These are phyloP conservation scores for Epithele typhae DNA, from an alignment of 768 basidiomycete genomes.

Conservation along the genomic window DNA sequence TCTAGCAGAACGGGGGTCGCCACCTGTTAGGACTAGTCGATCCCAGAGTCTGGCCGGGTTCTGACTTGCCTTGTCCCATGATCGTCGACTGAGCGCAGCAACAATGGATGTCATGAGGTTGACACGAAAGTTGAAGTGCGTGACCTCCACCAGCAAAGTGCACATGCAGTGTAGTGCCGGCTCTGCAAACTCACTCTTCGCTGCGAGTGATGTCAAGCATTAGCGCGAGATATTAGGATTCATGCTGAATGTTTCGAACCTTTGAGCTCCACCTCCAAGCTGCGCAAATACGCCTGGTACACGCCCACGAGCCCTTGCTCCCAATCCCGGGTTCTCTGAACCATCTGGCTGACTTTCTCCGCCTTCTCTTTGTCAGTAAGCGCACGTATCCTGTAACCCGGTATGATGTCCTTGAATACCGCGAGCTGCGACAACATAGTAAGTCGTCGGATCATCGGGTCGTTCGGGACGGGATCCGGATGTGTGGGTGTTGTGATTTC, in stretches of 20 bases:
- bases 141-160: slow-evolving; percentile 72
- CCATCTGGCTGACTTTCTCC: slow-evolving; percentile 93
- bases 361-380: slow-evolving; percentile 87
- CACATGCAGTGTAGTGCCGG: slow-evolving; percentile 83
- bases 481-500: slow-evolving; percentile 67
- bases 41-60: neutral
- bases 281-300: slow-evolving; percentile 86
- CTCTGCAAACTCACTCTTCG: slow-evolving; percentile 60
- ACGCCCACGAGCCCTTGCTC: slow-evolving; percentile 88
- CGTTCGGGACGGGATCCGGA: slow-evolving; percentile 70
- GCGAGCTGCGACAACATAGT: slow-evolving; percentile 88
- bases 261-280: slow-evolving; percentile 85
- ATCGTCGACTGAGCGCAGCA: slow-evolving; percentile 73
- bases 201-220: slow-evolving; percentile 33
- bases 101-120: slow-evolving; percentile 91
- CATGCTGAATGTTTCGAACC: slow-evolving; percentile 39
- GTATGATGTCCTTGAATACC: slow-evolving; percentile 94
- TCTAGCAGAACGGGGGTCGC: slow-evolving; percentile 38
- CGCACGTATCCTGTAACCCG: slow-evolving; percentile 90
- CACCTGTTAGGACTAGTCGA: slow-evolving; percentile 2
- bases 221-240: slow-evolving; percentile 13
- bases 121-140: slow-evolving; percentile 95
- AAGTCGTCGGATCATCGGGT: slow-evolving; percentile 78
- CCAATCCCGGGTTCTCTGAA: slow-evolving; percentile 85
- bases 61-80: slow-evolving; percentile 79